Conservation (phyloP, 331 rosid genomes). For the Prunus yedoensis region DNA sequence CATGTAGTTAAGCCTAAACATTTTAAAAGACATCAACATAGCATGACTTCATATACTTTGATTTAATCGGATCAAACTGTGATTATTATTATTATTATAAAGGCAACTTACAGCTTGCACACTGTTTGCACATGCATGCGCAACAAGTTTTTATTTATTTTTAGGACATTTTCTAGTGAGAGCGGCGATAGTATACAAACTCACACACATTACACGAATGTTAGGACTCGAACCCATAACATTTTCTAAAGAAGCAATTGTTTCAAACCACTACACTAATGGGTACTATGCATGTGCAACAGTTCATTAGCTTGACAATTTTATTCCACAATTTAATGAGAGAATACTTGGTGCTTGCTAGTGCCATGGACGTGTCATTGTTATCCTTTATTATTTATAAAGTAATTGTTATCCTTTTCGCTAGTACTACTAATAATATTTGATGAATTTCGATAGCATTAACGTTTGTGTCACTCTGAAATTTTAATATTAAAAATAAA, state of each 20-base stretch:
- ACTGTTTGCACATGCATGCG: background rate
- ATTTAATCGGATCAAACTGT: background rate
- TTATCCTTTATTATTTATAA: background rate
- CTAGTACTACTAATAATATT: background rate
- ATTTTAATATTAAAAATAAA: background rate
- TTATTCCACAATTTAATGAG: background rate
- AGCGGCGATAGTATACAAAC: no score
- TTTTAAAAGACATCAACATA: background rate
- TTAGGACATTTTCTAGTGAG: no score
- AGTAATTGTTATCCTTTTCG: background rate
- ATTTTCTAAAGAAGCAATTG: accelerated
- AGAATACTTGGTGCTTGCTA: background rate
- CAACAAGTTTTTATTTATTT: no score
- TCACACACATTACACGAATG: accelerated
- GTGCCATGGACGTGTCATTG: background rate
- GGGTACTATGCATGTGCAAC: no score
- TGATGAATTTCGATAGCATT: background rate
- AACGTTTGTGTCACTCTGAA: background rate
- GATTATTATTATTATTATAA: background rate
- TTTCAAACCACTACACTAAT: no score
- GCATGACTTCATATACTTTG: background rate
- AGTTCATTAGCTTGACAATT: background rate
- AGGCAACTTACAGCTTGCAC: background rate
- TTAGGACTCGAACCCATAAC: accelerated
- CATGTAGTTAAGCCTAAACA: no score